Evolutionary conservation across 2,329 filamentous ascomycete species (phyloP).

Genomic region (Epichloe sylvatica): DNA sequence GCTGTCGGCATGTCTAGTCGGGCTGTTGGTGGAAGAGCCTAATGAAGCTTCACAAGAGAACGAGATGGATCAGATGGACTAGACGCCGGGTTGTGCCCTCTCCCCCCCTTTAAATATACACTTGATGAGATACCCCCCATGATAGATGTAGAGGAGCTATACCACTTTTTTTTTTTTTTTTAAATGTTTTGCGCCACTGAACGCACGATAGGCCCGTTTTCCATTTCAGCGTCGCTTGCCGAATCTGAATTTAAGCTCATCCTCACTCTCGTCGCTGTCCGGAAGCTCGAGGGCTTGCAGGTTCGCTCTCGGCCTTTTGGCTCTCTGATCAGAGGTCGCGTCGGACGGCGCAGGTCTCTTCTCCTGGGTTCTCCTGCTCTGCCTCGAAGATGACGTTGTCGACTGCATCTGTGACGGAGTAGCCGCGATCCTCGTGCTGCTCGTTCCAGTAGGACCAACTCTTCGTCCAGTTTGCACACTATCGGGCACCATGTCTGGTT

Average conservation of each 20-base stretch:
- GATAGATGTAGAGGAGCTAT: background rate
- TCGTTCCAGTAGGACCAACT: conserved; percentile 11
- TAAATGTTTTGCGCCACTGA: background rate
- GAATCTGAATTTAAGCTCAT: conserved; percentile 43
- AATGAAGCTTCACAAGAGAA: conserved; percentile 22
- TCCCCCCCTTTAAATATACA: background rate
- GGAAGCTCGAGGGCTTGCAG: conserved; percentile 21
- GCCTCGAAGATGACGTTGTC: conserved; percentile 16
- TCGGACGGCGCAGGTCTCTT: conserved; percentile 21
- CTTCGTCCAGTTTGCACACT: conserved; percentile 1
- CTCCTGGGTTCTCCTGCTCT: conserved; percentile 10
- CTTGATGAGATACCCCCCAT: conserved; percentile 5
- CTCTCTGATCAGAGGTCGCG: conserved; percentile 15
- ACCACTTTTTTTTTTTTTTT: background rate
- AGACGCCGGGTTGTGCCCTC: conserved; percentile 1
- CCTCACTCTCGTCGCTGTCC: conserved; percentile 38
- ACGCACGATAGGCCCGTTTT: background rate
- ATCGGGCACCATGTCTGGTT: background rate
- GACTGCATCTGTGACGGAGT: conserved; percentile 17
- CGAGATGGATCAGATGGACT: conserved; percentile 50
- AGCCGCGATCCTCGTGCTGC: conserved; percentile 9
- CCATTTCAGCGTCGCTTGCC: conserved; percentile 30
- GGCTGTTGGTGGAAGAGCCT: conserved; percentile 46
- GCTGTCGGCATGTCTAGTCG: conserved; percentile 48
- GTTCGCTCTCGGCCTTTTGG: conserved; percentile 20